phyloP scores from a whole-genome alignment of 495 filamentous ascomycete species.

The Hypoxylon rickii region DNA sequence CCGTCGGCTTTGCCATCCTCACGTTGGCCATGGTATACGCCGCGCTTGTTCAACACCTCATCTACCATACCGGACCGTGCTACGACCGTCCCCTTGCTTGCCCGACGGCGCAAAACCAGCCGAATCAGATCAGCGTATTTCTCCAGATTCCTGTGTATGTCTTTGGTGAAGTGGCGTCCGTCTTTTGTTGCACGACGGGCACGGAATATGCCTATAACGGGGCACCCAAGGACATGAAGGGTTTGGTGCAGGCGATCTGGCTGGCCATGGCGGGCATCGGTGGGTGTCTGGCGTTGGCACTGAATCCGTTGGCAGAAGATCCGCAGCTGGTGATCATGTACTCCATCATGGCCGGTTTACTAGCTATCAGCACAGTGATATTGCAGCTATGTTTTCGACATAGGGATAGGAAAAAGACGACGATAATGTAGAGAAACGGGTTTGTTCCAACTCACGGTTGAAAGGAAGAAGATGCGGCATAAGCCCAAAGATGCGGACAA shows the following conservation, averaged over 20 bases:
- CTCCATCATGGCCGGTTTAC: neutral
- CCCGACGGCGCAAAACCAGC: neutral
- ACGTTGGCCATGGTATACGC: neutral
- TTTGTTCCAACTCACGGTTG: too few species aligned
- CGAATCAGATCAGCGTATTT: neutral
- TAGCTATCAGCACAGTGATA: neutral
- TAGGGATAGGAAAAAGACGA: neutral
- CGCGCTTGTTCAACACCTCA: neutral
- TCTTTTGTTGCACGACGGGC: neutral
- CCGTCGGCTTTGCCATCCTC: neutral
- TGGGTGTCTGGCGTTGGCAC: neutral
- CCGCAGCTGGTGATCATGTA: neutral
- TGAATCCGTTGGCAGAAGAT: neutral
- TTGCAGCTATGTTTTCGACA: neutral
- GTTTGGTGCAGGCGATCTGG: neutral
- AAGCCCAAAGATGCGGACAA: too few species aligned
- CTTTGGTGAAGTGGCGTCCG: neutral
- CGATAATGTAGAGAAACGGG: neutral
- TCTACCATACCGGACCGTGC: neutral
- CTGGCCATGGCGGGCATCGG: neutral
- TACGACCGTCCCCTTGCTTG: neutral
- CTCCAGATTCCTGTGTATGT: neutral
- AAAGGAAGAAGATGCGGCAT: too few species aligned
- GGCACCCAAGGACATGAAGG: neutral
- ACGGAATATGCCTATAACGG: neutral